phyloP scores from a whole-genome alignment of 2,329 filamentous ascomycete species.

The Knoxdaviesia proteae region DNA sequence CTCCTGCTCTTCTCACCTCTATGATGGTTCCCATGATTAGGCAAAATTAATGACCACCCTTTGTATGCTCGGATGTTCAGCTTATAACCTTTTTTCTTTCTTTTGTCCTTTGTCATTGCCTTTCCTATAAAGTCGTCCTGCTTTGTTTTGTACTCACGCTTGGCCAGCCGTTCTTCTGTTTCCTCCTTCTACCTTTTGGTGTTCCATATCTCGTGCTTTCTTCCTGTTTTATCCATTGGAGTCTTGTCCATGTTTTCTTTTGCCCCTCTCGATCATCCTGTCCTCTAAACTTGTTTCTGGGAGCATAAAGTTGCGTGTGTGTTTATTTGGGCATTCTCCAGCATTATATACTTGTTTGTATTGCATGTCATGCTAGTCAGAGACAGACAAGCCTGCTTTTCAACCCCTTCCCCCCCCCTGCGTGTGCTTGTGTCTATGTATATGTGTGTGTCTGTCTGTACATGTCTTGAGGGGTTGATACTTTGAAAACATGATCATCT shows the following conservation, averaged over 20 bases:
- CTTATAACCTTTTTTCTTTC: too few relatives aligned
- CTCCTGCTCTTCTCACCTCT: too few relatives aligned
- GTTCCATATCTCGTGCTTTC: background rate
- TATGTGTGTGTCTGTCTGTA: background rate
- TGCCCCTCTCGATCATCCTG: background rate
- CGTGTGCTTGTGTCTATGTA: background rate
- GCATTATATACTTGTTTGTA: too few relatives aligned
- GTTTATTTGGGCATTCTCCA: background rate
- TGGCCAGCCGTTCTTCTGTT: background rate
- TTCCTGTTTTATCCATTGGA: background rate
- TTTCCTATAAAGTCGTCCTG: too few relatives aligned
- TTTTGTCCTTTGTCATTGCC: too few relatives aligned
- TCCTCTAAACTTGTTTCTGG: background rate
- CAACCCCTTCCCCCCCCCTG: background rate
- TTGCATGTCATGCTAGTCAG: too few relatives aligned
- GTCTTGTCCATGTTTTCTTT: background rate
- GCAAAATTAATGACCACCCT: too few relatives aligned
- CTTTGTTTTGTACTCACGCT: too few relatives aligned
- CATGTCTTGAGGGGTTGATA: background rate
- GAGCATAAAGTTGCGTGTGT: background rate
- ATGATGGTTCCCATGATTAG: too few relatives aligned
- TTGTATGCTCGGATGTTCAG: too few relatives aligned
- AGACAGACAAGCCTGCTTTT: background rate
- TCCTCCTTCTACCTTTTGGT: background rate
- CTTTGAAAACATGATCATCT: too few relatives aligned